Conservation (phyloP, 371 early-diverging fungal species). For the Dichotomocladium elegans region DNA sequence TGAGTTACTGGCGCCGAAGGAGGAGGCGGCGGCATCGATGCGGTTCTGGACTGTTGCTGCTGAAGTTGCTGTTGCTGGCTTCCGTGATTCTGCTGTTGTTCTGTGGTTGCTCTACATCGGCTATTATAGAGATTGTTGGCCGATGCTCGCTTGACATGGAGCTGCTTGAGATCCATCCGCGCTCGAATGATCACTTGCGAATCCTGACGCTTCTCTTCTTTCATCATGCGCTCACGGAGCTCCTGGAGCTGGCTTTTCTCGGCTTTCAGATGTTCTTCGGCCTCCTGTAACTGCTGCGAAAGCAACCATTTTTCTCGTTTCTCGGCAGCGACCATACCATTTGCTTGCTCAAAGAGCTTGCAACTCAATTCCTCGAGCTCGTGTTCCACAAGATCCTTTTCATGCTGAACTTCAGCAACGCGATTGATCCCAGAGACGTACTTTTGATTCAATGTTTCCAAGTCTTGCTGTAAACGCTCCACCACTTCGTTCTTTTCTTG, state of each 20-base stretch:
- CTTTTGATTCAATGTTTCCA: slow-evolving; percentile 67
- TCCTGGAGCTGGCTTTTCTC: slow-evolving; percentile 76
- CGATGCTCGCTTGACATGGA: slow-evolving; percentile 31
- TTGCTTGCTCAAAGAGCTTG: slow-evolving; percentile 78
- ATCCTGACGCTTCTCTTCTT: slow-evolving; percentile 5
- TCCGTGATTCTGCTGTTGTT: too few species aligned
- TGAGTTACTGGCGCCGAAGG: slow-evolving; percentile 12
- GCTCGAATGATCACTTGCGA: slow-evolving; percentile 12
- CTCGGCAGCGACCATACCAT: slow-evolving; percentile 76
- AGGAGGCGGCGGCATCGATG: slow-evolving; percentile 23
- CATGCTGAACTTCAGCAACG: slow-evolving; percentile 64
- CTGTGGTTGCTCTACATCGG: slow-evolving; percentile 2
- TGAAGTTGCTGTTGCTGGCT: slow-evolving; percentile 2
- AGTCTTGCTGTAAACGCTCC: slow-evolving; percentile 42
- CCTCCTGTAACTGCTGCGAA: slow-evolving; percentile 44
- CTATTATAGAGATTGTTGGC: slow-evolving; percentile 28
- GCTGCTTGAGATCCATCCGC: slow-evolving; percentile 15
- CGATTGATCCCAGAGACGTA: slow-evolving; percentile 70
- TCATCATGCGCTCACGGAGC: slow-evolving; percentile 41
- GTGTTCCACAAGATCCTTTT: slow-evolving; percentile 66
- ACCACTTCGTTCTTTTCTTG: slow-evolving; percentile 5
- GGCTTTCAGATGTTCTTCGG: slow-evolving; percentile 59
- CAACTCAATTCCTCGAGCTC: slow-evolving; percentile 79
- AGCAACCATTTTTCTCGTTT: slow-evolving; percentile 56
- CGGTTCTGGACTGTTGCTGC: slow-evolving; percentile 9